phyloP scores from a whole-genome alignment of 2,329 filamentous ascomycete genomes.

The Fusarium brachygibbosum region DNA sequence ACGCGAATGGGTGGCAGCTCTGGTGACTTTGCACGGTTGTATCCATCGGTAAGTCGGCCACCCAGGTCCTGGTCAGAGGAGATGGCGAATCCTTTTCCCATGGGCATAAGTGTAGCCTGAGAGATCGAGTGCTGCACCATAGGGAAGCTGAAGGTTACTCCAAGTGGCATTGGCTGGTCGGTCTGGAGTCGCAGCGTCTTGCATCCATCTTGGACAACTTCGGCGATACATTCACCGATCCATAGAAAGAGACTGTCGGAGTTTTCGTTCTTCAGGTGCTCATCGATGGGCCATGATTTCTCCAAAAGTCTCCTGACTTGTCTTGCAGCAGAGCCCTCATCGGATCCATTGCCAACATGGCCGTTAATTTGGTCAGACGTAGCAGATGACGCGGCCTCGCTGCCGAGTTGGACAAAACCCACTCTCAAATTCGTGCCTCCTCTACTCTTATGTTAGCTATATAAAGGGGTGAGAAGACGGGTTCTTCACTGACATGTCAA shows the following conservation, averaged over 20 bases:
- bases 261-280: slow-evolving; percentile 80
- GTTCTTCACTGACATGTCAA: slow-evolving; percentile 71
- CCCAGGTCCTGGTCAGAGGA: slow-evolving; percentile 72
- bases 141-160: slow-evolving; percentile 79
- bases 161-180: slow-evolving; percentile 68
- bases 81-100: slow-evolving; percentile 79
- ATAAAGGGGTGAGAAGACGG: not conserved
- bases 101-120: slow-evolving; percentile 73
- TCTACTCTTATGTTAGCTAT: slow-evolving; percentile 61
- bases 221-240: slow-evolving; percentile 82
- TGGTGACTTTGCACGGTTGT: slow-evolving; percentile 62
- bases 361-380: slow-evolving; percentile 17
- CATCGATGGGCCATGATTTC: slow-evolving; percentile 79
- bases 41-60: slow-evolving; percentile 70
- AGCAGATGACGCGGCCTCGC: slow-evolving; percentile 48
- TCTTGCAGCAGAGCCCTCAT: slow-evolving; percentile 37
- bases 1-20: slow-evolving; percentile 76
- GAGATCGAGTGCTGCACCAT: slow-evolving; percentile 74
- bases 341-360: slow-evolving; percentile 25
- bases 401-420: slow-evolving; percentile 73
- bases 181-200: slow-evolving; percentile 58
- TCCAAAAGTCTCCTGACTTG: slow-evolving; percentile 73
- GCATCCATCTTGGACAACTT: slow-evolving; percentile 74
- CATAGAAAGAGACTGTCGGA: slow-evolving; percentile 82
- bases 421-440: slow-evolving; percentile 78